Evolutionary conservation across 2,329 filamentous ascomycete genomes (phyloP).

Genomic region (Colletotrichum spaethianum): DNA sequence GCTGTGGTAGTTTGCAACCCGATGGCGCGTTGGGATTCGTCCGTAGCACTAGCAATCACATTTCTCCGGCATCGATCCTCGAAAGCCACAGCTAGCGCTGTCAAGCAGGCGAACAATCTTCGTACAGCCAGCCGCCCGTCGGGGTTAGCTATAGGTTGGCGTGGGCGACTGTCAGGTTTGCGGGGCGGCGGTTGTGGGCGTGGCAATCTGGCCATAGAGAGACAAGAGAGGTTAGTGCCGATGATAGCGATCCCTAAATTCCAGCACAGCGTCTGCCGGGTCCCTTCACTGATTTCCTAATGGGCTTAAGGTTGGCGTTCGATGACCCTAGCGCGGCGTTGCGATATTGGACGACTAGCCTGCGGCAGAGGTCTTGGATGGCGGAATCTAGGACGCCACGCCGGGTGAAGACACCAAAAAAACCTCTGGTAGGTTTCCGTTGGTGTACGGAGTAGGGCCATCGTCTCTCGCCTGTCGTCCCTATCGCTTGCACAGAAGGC

Average conservation of each 20-base stretch:
- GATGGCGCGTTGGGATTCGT: slow-evolving; percentile 28
- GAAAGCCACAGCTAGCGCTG: slow-evolving; percentile 28
- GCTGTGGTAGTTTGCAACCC: slow-evolving; percentile 24
- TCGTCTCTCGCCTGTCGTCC: neutral
- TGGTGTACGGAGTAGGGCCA: neutral
- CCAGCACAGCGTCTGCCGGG: slow-evolving; percentile 17
- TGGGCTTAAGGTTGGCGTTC: slow-evolving; percentile 14
- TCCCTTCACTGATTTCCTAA: slow-evolving; percentile 10
- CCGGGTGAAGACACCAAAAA: slow-evolving; percentile 19
- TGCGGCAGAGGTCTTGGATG: slow-evolving; percentile 12
- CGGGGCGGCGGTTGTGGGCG: slow-evolving; percentile 9
- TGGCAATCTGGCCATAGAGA: neutral
- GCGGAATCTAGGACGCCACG: slow-evolving; percentile 20
- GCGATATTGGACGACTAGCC: slow-evolving; percentile 20
- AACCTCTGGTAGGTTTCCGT: neutral
- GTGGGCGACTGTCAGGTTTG: slow-evolving; percentile 2
- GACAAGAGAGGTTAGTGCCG: slow-evolving; percentile 22
- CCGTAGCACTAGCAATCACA: slow-evolving; percentile 28
- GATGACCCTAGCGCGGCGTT: slow-evolving; percentile 3
- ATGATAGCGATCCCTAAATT: slow-evolving; percentile 4
- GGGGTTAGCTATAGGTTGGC: neutral
- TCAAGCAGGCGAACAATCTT: neutral
- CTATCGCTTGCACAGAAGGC: neutral
- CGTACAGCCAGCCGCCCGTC: neutral
- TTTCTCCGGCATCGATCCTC: slow-evolving; percentile 20